Conservation (phyloP, 257 asterid species). For the Linderniella brevidens region DNA sequence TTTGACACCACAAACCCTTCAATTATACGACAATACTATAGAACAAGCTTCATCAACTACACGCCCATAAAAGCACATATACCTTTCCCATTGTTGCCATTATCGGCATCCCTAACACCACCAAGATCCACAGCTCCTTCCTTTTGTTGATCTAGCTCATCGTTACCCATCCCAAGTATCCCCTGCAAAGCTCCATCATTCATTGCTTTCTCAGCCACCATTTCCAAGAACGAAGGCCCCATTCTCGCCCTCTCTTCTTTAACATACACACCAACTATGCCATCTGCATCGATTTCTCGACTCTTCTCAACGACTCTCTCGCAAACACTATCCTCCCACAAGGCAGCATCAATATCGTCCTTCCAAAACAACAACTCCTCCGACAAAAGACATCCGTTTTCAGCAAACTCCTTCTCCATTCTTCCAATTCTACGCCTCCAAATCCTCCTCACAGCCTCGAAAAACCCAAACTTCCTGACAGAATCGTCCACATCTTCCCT, state of each 20-base stretch:
- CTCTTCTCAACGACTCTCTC: conserved; percentile 27
- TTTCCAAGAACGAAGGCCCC: conserved; percentile 64
- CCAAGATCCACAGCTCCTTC: conserved; percentile 1
- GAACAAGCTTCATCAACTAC: too few relatives aligned
- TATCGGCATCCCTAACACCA: too few relatives aligned
- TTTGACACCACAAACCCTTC: too few relatives aligned
- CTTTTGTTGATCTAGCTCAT: conserved; percentile 9
- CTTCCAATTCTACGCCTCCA: conserved; percentile 41
- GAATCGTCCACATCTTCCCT: conserved; percentile 1
- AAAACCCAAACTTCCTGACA: conserved; percentile 17
- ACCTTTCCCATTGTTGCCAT: too few relatives aligned
- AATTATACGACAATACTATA: too few relatives aligned
- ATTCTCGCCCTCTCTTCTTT: conserved; percentile 38
- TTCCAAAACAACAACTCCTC: conserved; percentile 45
- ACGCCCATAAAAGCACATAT: too few relatives aligned
- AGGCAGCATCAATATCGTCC: conserved; percentile 52
- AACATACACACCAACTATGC: conserved; percentile 27
- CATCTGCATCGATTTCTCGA: conserved; percentile 23
- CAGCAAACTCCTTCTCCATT: conserved; percentile 22
- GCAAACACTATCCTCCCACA: conserved; percentile 31
- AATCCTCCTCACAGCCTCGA: conserved; percentile 33
- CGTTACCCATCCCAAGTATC: conserved; percentile 9
- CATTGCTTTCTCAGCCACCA: conserved; percentile 26
- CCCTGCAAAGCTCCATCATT: conserved; percentile 20
- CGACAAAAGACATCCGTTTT: conserved; percentile 36